These are phyloP conservation scores for Chloranthus sessilifolius DNA, from an alignment of 164 flowering plant genomes.

Conservation along the genomic window DNA sequence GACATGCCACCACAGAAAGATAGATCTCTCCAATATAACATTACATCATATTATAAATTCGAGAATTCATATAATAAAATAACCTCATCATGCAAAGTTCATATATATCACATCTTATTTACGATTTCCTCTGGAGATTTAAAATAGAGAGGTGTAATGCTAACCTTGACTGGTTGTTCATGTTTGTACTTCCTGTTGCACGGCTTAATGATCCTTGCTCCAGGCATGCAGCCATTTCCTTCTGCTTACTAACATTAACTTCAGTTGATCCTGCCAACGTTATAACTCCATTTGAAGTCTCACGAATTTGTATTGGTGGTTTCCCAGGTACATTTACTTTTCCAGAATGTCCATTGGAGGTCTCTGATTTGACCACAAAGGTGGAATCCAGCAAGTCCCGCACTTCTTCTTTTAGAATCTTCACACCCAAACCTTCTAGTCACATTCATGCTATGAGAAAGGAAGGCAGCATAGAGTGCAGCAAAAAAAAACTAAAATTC, in stretches of 20 bases:
- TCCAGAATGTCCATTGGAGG: conserved; percentile 52
- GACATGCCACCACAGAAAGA: too few species aligned
- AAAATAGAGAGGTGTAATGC: not conserved
- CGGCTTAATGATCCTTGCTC: conserved; percentile 94
- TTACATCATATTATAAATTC: too few species aligned
- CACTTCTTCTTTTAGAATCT: conserved; percentile 99
- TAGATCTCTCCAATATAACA: too few species aligned
- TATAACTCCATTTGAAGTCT: conserved; percentile 90
- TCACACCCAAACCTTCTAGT: conserved; percentile 21
- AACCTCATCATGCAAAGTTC: not conserved
- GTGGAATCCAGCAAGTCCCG: conserved; percentile 81
- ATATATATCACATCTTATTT: not conserved
- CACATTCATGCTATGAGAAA: conserved; percentile 11
- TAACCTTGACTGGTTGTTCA: conserved; percentile 98
- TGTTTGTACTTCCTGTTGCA: conserved; percentile 98
- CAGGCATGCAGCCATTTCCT: conserved; percentile 92
- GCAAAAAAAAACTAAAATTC: too few species aligned
- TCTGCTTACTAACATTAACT: conserved; percentile 63
- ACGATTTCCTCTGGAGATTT: not conserved
- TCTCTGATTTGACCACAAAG: conserved; percentile 52
- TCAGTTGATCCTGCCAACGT: conserved; percentile 96
- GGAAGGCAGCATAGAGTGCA: too few species aligned
- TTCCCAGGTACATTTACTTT: conserved; percentile 73
- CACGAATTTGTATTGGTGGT: conserved; percentile 96
- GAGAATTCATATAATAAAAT: too few species aligned